Percentiles rank a stretch among this genome's conserved stretches.
Conservation (phyloP, 371 early-diverging fungal genomes). For the Quaeritorhiza haematococci region DNA sequence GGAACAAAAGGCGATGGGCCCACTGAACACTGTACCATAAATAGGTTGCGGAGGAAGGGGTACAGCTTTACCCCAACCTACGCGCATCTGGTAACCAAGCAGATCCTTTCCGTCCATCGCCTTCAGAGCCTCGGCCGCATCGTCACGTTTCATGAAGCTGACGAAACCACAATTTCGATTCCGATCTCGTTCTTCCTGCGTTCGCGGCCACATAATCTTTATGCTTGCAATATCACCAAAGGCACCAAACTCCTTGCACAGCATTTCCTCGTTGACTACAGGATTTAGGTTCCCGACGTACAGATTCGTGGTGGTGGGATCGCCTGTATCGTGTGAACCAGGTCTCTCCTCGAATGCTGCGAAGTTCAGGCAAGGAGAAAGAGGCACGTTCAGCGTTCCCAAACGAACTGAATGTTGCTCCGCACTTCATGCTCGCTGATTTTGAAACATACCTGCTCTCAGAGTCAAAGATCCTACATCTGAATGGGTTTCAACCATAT, state of each 20-base stretch:
- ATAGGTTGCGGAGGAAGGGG: constrained; percentile 73
- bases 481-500: constrained; percentile 2
- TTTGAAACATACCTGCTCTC: constrained; percentile 37
- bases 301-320: constrained; percentile 81
- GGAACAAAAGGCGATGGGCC: neutral
- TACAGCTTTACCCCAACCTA: constrained; percentile 89
- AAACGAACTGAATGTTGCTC: neutral
- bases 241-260: constrained; percentile 72
- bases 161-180: constrained; percentile 84
- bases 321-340: constrained; percentile 69
- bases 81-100: constrained; percentile 57
- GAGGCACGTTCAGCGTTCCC: neutral
- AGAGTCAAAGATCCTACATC: constrained; percentile 16
- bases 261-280: constrained; percentile 56
- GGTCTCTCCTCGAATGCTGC: constrained; percentile 39
- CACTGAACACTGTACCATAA: constrained; percentile 54
- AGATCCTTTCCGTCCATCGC: constrained; percentile 70
- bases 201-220: constrained; percentile 95
- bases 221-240: constrained; percentile 89
- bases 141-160: constrained; percentile 76
- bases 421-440: neutral
- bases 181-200: constrained; percentile 73
- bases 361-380: neutral
- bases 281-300: constrained; percentile 82
- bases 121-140: constrained; percentile 69